Percentiles rank a stretch among this genome's conserved stretches.
phyloP scores from a whole-genome alignment of 208 protist genomes.

The Trichomonas gallinae region DNA sequence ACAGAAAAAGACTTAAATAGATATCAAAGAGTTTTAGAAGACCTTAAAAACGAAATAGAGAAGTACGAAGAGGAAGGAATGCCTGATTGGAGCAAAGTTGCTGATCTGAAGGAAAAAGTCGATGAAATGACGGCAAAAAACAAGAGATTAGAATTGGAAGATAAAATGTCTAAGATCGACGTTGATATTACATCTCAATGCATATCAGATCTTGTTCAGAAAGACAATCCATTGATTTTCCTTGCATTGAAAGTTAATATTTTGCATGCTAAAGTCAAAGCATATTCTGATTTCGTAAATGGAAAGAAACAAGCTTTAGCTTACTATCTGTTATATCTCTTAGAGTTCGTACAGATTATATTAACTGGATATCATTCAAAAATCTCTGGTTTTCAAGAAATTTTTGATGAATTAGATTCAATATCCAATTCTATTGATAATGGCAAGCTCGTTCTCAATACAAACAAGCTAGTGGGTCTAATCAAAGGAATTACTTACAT shows the following conservation, averaged over 20 bases:
- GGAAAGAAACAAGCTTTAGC: neutral
- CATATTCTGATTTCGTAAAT: neutral
- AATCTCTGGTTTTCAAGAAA: neutral
- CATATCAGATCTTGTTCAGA: neutral
- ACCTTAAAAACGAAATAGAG: neutral
- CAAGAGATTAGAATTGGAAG: neutral
- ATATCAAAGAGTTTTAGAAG: neutral
- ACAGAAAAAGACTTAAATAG: neutral
- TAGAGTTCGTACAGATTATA: neutral
- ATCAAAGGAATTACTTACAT: neutral
- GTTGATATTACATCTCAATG: neutral
- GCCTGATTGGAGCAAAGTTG: neutral
- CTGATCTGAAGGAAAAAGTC: neutral
- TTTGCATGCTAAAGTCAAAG: neutral
- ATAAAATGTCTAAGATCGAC: neutral
- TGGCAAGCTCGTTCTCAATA: neutral
- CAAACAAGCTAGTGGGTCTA: neutral
- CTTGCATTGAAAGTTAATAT: neutral
- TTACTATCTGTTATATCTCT: neutral
- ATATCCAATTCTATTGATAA: neutral
- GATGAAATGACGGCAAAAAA: neutral
- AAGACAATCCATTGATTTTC: neutral
- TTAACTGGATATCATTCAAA: neutral
- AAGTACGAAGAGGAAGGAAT: neutral
- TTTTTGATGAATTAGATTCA: neutral